These are phyloP conservation scores for Salix koriyanagi DNA, from an alignment of 345 rosid genomes.

Conservation along the genomic window DNA sequence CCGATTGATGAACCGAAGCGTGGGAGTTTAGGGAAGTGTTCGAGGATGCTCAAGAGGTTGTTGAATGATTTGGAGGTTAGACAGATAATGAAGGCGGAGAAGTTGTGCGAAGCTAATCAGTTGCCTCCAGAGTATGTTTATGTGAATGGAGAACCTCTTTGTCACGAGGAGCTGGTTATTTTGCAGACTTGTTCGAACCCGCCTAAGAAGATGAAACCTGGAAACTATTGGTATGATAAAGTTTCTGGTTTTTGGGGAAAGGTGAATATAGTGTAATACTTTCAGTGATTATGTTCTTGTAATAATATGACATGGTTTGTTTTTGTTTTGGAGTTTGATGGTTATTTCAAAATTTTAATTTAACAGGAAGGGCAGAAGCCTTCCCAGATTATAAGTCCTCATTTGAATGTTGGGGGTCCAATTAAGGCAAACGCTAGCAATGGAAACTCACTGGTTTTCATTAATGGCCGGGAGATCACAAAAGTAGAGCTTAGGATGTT, in stretches of 20 bases:
- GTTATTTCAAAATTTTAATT: conserved; percentile 23
- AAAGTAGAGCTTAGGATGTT: conserved; percentile 93
- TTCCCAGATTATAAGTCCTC: conserved; percentile 77
- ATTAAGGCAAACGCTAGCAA: conserved; percentile 77
- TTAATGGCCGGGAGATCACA: conserved; percentile 92
- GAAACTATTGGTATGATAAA: conserved; percentile 98
- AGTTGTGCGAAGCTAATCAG: conserved; percentile 86
- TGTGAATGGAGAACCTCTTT: conserved; percentile 78
- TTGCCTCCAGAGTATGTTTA: conserved; percentile 80
- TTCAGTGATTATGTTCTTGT: not conserved
- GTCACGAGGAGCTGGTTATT: conserved; percentile 68
- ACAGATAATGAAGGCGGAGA: conserved; percentile 93
- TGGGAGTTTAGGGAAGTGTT: conserved; percentile 75
- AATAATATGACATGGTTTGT: conserved; percentile 2
- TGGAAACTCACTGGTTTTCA: conserved; percentile 88
- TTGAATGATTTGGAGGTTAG: conserved; percentile 87
- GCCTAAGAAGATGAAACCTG: conserved; percentile 90
- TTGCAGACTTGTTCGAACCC: conserved; percentile 80
- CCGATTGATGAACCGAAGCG: conserved; percentile 79
- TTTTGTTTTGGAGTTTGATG: conserved; percentile 17
- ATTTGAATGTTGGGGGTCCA: conserved; percentile 88
- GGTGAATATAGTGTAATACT: conserved; percentile 42
- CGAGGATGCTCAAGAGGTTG: conserved; percentile 87
- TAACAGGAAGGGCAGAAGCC: conserved; percentile 96
- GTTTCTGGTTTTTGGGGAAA: conserved; percentile 99